Conservation (phyloP, 495 filamentous ascomycete species). For the Jackrogersella multiformis region DNA sequence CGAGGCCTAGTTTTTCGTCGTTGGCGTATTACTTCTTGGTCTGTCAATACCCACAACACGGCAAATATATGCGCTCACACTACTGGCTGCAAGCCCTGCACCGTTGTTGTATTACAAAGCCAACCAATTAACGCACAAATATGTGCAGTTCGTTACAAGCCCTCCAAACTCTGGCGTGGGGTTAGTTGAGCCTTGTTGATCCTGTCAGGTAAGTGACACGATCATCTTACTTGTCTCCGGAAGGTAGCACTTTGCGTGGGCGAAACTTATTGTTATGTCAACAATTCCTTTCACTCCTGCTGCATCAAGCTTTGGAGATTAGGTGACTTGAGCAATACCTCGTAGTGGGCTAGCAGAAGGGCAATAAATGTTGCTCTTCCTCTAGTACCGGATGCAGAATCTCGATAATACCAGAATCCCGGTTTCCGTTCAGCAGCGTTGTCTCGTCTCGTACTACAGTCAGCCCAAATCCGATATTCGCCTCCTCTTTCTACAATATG, state of each 20-base stretch:
- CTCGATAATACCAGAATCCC: conserved; percentile 20
- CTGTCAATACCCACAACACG: background rate
- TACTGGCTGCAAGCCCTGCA: conserved; percentile 10
- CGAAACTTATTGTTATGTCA: background rate
- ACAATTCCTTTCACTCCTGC: background rate
- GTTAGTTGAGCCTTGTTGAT: conserved; percentile 8
- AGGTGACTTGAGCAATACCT: conserved; percentile 1
- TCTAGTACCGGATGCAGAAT: conserved; percentile 28
- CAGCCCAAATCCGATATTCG: conserved; percentile 14
- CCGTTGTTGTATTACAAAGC: conserved; percentile 30
- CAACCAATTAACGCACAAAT: conserved; percentile 8
- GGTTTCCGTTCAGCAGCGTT: conserved; percentile 13
- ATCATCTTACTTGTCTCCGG: conserved; percentile 4
- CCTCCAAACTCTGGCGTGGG: conserved; percentile 2
- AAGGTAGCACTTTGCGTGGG: background rate
- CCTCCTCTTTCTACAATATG: conserved; percentile 9
- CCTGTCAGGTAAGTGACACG: conserved; percentile 4
- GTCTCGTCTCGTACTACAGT: conserved; percentile 14
- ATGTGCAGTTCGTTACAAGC: background rate
- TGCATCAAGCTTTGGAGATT: background rate
- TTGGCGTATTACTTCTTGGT: background rate
- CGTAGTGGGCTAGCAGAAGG: background rate
- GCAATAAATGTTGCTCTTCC: background rate
- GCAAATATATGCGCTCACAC: background rate
- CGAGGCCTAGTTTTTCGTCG: background rate